Conservation (phyloP, 164 flowering plant species). For the Nymphaea colorata region DNA sequence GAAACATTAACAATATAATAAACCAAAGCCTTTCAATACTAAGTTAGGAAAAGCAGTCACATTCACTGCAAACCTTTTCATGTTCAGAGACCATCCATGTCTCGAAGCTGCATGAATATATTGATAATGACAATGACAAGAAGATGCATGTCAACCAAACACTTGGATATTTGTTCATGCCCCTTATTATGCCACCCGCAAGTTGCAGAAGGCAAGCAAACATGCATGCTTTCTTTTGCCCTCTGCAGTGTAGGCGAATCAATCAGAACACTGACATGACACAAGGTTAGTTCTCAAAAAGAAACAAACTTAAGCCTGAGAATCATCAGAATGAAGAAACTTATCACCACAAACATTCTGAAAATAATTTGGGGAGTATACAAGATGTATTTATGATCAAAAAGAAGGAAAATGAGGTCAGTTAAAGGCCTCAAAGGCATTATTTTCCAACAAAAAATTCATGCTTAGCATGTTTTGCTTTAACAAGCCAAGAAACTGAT, state of each 20-base stretch:
- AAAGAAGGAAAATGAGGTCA: too few relatives aligned
- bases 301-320: background rate
- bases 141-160: slow-evolving; percentile 47
- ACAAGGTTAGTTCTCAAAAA: background rate
- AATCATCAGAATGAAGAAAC: too few relatives aligned
- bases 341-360: too few relatives aligned
- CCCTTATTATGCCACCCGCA: slow-evolving; percentile 54
- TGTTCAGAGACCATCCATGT: slow-evolving; percentile 78
- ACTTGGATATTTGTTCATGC: slow-evolving; percentile 33
- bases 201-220: slow-evolving; percentile 71
- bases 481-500: too few relatives aligned
- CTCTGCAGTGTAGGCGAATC: slow-evolving; percentile 35
- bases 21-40: too few relatives aligned
- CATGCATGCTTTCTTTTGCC: slow-evolving; percentile 59
- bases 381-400: too few relatives aligned
- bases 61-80: slow-evolving; percentile 56
- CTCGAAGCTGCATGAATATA: slow-evolving; percentile 74
- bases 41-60: too few relatives aligned
- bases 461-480: too few relatives aligned
- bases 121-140: slow-evolving; percentile 60
- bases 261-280: slow-evolving; percentile 1
- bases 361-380: too few relatives aligned
- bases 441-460: too few relatives aligned
- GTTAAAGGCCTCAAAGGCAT: too few relatives aligned
- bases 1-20: slow-evolving; percentile 1